Base-by-base conservation (phyloP, 352 stramenopile genomes). In the Thalassiosira allenii region DNA sequence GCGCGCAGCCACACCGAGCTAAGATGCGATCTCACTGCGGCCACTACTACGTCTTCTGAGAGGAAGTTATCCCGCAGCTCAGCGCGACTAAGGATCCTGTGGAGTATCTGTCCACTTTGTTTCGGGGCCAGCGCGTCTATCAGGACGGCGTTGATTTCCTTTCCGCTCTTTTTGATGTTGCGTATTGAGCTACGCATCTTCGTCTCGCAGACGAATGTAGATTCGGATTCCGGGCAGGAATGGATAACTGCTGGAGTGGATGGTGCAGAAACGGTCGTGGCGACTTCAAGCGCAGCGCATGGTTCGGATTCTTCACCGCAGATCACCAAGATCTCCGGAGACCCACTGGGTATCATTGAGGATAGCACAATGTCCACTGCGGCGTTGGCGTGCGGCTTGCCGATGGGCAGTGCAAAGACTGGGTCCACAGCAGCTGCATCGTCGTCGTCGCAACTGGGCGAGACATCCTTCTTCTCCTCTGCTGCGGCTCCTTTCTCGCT, bases 81-180 rank as follows among this genome's bases (percentile, higher is more conserved):
- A 56, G 29, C 33, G 17, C 27, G 57, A 27, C 43, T 64, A 12
- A 83, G 65, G 12, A 87, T 37, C 20, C 43, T 74, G 44, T 73
- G 17, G 3, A 84, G 17, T 47, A 87, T 78, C 58, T 77, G 74
- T 22, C 49, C 47, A 23, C 78, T 54, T 25, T 25, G n/a, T 33
- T 54, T 65, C 9, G 75, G 25, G 3, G 62, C 68, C 32, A 2
- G 29, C 44, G 30, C 2, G 59, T 87, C 80, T 0, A 87, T 37
- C 0, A 84, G 25, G 17, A 86, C 20, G 3, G 56, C 30, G 29
- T 44, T 9, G 57, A 65, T 17, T 17, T 47, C 43, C 27, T 51
- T 68, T 2, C 37, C 40, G 37, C 8, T 17, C 17, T 9, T 17
- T 9, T 17, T 17, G 37, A 47, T 17, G 37, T 9, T 17, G 17